Base-by-base conservation (phyloP, 208 protist species). In the Jaenimonas drosophilae region DNA sequence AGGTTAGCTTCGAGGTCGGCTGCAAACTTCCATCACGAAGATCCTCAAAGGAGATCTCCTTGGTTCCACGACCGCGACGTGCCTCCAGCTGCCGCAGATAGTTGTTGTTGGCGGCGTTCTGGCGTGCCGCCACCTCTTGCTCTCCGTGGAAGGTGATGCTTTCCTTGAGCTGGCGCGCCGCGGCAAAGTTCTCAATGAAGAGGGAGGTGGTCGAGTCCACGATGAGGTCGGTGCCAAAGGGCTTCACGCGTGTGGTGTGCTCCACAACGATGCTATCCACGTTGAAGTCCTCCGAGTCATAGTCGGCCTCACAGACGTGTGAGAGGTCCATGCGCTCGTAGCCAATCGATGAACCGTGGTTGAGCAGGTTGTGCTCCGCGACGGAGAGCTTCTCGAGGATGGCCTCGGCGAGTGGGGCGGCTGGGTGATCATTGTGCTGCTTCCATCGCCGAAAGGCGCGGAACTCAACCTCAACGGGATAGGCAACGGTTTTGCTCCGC, bases 121-220 rank as follows among this genome's bases (percentile, higher is more conserved):
- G 70, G 54, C 75, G 62, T 37, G 57, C 58, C 3, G 64, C 66
- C n/a, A 75, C 62, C 42, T 70, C 64, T 25, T 58, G 47, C 4
- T 54, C 49, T 16, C 69, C 70, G 39, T 76, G 69, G 44, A 76
- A 49, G 23, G 51, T 54, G 31, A 89, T 54, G 33, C 76, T 64
- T 29, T 76, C 58, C 56, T 71, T 79, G 24, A 91, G 46, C 38
- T 70, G 69, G 2, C 82, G 77, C n/a, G 82, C 82, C 20, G 74
- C 77, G 20, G 74, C 75, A 50, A 91, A 91, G 63, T 91, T 91
- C 46, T 91, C 82, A 53, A 91, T 85, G 63, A 71, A 83, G 14
- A 91, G 63, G 11, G 82, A 76, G 5, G 82, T 83, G 5, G 78
- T 85, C 43, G 74, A 88, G 64, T 91, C 82, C 12, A 91, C 75